Base-by-base conservation (phyloP, 805 yeast genomes). In the Candida sanyiensis region DNA sequence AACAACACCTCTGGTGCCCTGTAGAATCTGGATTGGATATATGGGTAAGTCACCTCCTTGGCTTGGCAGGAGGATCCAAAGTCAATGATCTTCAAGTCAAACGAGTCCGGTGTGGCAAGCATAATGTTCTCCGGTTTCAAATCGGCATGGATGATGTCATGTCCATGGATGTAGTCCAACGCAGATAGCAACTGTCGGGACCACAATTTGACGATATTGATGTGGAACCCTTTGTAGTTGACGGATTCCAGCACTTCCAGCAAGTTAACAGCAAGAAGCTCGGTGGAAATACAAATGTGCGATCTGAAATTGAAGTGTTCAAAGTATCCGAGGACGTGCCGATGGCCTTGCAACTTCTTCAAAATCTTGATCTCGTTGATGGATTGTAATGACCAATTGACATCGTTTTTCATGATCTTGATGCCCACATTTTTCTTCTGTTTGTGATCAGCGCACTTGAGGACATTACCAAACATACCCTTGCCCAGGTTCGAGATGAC, bases 121-220 rank as follows among this genome's bases (percentile, higher is more conserved):
- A 85, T 76, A 26, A 87, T 65, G 58, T 87, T 87, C 51, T 85
- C 95, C 0, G 95, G 96, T 53, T 87, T 87, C 40, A 87, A 63
- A 56, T 87, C 96, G 51, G 95, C 86, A 55, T 87, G 96, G 19
- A 87, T 75, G 6, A 87, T 70, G 10, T 69, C 64, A 20, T 66
- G 54, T 0, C 61, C 47, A 48, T 82, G 88, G 24, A 87, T 64
- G 46, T 67, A 77, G n/a, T 67, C 57, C 31, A 87, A 56, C 0
- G 85, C 89, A 7, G 63, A 56, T 11, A 84, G 58, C 4, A 83
- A 62, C 43, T 83, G 85, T 29, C 47, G 54, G 0, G 80, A 62
- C 52, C 85, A 70, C 19, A 52, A 52, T 45, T 61, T 56, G 8
- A 78, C 52, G 1, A 76, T 46, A 1, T 50, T 34, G 29, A 66